Base-by-base conservation (phyloP, 2,329 filamentous ascomycete species). In the Scedosporium dehoogii region DNA sequence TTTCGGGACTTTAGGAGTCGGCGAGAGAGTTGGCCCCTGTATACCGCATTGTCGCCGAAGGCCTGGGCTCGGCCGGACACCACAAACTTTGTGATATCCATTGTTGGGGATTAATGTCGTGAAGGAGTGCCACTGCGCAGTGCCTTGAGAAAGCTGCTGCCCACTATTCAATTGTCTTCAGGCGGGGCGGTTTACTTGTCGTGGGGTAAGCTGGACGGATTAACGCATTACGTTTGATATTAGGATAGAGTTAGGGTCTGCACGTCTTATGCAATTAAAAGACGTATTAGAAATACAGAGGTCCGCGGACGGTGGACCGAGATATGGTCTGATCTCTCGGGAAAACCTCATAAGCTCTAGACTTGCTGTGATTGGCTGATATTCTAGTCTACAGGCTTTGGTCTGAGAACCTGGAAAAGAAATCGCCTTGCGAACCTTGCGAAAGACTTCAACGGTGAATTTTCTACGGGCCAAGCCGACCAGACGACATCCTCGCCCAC, bases 21-120 rank as follows among this genome's bases (percentile, higher is more conserved):
- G 72, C 91, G 48, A 29, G 56, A 63, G 21, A 63, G 61, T 42
- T 63, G 44, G n/a, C 16, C 46, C 12, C 61, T 44, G 33, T 62
- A 58, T 21, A 42, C 60, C 6, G 60, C 41, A 25, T 62, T 58
- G 48, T 61, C 59, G 27, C 59, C 59, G 42, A 61, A 61, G 18
- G 91, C 91, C 70, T 90, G 85, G 73, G 96, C 90, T 66, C 94
- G 84, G 67, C 89, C 87, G 61, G 86, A 85, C 70, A 92, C 83
- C 68, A 97, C 79, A 67, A 91, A 92, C 68, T 85, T 85, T 63
- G 94, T 97, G 75, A 97, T 91, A 67, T 97, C 91, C 93, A 97
- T 97, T 65, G 63, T 38, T 38, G 33, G 10, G 33, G 33, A 10
- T 42, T 42, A 46, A 25, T 25, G 7, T 16, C 29, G 9, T 23